These are phyloP conservation scores for Neonectria neomacrospora DNA, from an alignment of 2,329 filamentous ascomycete genomes.

Conservation along the genomic window DNA sequence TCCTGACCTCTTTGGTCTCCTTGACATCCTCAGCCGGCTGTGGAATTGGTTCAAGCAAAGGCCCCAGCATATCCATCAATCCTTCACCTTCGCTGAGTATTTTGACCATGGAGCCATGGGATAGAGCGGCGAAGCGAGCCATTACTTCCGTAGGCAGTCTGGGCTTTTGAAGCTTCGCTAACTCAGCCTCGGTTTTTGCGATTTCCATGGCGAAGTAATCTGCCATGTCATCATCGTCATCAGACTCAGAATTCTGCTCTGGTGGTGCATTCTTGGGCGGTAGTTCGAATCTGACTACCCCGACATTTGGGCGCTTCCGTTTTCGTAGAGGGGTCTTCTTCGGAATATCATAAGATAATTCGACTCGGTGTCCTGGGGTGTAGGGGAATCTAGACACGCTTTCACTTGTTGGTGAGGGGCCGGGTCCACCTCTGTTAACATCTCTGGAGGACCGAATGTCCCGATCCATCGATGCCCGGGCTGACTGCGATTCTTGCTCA, in stretches of 20 bases:
- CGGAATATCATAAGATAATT: slow-evolving; percentile 23
- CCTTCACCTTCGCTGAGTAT: slow-evolving; percentile 59
- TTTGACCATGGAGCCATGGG: slow-evolving; percentile 60
- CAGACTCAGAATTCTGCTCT: slow-evolving; percentile 58
- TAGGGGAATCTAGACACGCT: slow-evolving; percentile 32
- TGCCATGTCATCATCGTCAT: slow-evolving; percentile 69
- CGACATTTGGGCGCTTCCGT: slow-evolving; percentile 46
- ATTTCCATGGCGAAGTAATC: slow-evolving; percentile 67
- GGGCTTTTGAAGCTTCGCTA: slow-evolving; percentile 59
- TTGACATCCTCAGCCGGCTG: slow-evolving; percentile 14
- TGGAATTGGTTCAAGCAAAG: slow-evolving; percentile 48
- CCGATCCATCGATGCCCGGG: slow-evolving; percentile 40
- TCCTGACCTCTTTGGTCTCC: slow-evolving; percentile 1
- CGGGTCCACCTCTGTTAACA: slow-evolving; percentile 27
- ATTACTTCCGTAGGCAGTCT: slow-evolving; percentile 55
- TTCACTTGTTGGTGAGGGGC: slow-evolving; percentile 42
- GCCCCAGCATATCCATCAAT: slow-evolving; percentile 56
- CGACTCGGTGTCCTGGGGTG: slow-evolving; percentile 22
- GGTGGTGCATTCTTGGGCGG: slow-evolving; percentile 50
- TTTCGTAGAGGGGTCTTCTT: slow-evolving; percentile 37
- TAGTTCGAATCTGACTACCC: slow-evolving; percentile 53
- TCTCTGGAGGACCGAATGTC: slow-evolving; percentile 37
- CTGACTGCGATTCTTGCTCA: slow-evolving; percentile 54
- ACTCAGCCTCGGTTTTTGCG: slow-evolving; percentile 60
- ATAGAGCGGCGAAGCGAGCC: slow-evolving; percentile 58